These are phyloP conservation scores for Coemansia sp. DNA, from an alignment of 192 early-diverging fungal species.

Conservation along the genomic window DNA sequence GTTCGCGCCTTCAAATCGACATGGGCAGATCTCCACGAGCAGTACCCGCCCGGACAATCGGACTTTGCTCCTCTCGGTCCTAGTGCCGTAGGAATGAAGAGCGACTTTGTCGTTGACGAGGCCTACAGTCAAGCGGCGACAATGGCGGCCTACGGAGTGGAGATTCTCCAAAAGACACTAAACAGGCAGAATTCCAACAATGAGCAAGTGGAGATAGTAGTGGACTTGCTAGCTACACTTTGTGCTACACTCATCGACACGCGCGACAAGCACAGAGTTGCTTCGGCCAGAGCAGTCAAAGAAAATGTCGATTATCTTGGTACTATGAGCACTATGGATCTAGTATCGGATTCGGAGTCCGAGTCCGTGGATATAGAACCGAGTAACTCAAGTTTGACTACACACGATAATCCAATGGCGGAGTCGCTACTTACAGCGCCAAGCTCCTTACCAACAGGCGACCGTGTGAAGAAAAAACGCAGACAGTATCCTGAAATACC, in stretches of 20 bases:
- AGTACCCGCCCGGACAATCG: background rate
- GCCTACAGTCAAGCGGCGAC: background rate
- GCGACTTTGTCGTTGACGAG: background rate
- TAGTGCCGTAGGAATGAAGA: background rate
- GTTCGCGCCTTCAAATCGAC: background rate
- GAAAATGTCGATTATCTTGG: background rate
- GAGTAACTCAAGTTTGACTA: background rate
- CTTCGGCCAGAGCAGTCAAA: background rate
- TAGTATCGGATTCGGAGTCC: background rate
- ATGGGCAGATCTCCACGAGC: slow-evolving; percentile 1
- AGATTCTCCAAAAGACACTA: background rate
- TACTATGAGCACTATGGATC: background rate
- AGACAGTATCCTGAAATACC: background rate
- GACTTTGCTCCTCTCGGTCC: background rate
- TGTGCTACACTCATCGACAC: background rate
- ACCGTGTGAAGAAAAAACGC: background rate
- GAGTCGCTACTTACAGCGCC: background rate
- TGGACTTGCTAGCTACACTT: slow-evolving; percentile 3
- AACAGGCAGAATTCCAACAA: background rate
- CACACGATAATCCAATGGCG: background rate
- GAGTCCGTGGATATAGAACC: background rate
- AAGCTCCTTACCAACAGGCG: background rate
- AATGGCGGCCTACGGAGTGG: background rate
- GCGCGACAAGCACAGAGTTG: background rate
- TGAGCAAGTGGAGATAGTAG: background rate